Percentiles rank a stretch among this genome's conserved stretches.
Conservation (phyloP, 306 rosid genomes). For the Dicorynia guianensis region DNA sequence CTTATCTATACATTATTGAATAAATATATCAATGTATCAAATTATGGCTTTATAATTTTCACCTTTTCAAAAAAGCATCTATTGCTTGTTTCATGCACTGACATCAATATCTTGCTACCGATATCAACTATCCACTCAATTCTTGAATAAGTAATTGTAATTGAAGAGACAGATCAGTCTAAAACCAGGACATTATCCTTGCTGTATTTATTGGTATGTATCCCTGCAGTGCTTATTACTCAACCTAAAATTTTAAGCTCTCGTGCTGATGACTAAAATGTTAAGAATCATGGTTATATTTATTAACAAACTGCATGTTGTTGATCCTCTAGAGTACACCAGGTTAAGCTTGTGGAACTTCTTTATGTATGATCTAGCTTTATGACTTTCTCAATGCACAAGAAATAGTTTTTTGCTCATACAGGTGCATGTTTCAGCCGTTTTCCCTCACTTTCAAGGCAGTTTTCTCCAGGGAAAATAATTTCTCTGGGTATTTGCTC, state of each 20-base stretch:
- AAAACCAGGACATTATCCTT: conserved; percentile 1
- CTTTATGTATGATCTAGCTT: too few species aligned
- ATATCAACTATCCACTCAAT: neutral
- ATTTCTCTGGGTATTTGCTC: neutral
- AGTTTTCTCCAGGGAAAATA: neutral
- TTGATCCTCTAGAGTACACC: neutral
- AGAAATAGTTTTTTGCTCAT: too few species aligned
- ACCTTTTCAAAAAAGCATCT: conserved; percentile 18
- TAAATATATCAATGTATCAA: neutral
- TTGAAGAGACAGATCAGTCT: conserved; percentile 11
- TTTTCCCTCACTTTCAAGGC: neutral
- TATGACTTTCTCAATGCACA: neutral
- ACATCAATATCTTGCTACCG: neutral
- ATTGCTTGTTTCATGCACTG: conserved; percentile 25
- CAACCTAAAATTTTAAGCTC: too few species aligned
- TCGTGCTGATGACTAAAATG: too few species aligned
- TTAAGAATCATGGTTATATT: too few species aligned
- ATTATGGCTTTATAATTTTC: conserved; percentile 12
- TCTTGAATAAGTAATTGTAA: conserved; percentile 19
- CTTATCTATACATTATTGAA: conserved; percentile 19
- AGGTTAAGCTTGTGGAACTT: too few species aligned
- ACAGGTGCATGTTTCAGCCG: neutral
- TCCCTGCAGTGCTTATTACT: conserved; percentile 3
- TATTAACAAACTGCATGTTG: neutral
- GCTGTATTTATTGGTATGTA: conserved; percentile 31